These are phyloP conservation scores for Achlya hypogyna DNA, from an alignment of 352 stramenopile species.

Conservation along the genomic window DNA sequence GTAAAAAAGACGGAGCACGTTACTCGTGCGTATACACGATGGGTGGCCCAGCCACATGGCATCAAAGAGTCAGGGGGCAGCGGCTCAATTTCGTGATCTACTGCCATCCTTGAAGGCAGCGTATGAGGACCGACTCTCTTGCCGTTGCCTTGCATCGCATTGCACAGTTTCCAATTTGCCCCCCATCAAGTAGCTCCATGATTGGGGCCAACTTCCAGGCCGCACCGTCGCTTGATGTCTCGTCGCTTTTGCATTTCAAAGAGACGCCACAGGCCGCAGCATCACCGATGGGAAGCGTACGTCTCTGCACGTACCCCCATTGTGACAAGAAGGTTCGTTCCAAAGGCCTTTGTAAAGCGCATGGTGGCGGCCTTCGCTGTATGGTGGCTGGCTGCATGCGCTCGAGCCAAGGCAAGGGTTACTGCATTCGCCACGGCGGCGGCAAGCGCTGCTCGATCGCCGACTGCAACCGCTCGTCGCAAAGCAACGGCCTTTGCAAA, in stretches of 20 bases:
- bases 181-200: no score
- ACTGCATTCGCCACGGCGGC: slow-evolving; percentile 77
- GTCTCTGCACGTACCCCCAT: slow-evolving; percentile 64
- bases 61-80: neutral
- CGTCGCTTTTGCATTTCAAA: neutral
- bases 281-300: neutral
- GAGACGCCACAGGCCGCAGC: neutral
- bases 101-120: neutral
- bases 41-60: neutral
- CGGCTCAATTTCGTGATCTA: neutral
- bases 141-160: neutral
- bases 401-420: slow-evolving; percentile 67
- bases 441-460: slow-evolving; percentile 69
- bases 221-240: neutral
- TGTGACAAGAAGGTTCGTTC: slow-evolving; percentile 80
- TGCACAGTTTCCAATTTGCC: neutral
- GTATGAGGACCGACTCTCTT: neutral
- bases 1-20: neutral
- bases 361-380: slow-evolving; percentile 66
- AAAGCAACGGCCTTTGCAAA: slow-evolving; percentile 82
- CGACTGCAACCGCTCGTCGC: slow-evolving; percentile 62
- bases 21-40: neutral
- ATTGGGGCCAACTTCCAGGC: no score
- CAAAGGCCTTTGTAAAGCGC: slow-evolving; percentile 77
- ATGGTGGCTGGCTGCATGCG: slow-evolving; percentile 76